Base-by-base conservation (phyloP, 108 stramenopile genomes). In the Nannochloropsis oceanica region DNA sequence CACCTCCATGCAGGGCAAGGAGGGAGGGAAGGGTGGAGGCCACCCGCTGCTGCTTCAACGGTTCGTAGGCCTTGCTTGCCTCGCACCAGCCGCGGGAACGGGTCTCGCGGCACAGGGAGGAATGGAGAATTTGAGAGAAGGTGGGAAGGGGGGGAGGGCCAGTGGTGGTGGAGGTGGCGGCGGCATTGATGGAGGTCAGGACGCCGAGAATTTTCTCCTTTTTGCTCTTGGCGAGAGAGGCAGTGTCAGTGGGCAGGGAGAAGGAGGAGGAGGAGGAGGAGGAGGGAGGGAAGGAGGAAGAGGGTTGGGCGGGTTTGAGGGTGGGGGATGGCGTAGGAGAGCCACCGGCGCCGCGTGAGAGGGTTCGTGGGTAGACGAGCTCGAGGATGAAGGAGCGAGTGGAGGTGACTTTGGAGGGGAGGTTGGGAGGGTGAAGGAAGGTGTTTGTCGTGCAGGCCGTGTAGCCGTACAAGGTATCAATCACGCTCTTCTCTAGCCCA, bases 101-200 rank as follows among this genome's bases (percentile, higher is more conserved):
- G 11, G 83, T 83, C 86, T 87, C 83, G 44, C 86, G 79, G 27
- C 86, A 80, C 0, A 87, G 83, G 86, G 82, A 83, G 44, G 79
- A 43, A 13, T 46, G 73, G 24, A 87, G 83, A 20, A 84, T 83
- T 26, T 87, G 80, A 44, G 79, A 50, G 80, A 87, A 87, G 79
- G 81, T 73, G 10, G 59, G 59, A n/a, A 73, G 59, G 59, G 59
- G 59, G 59, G 59, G 59, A 73, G 59, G 59, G 59, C 59, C 59
- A 7, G 22, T n/a, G n/a, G 59, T 73, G 22, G 59, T 73, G 22
- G 59, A 18, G 22, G 59, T 73, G 59, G n/a, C 59, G n/a, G 59
- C 59, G 18, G 59, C 59, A 3, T 73, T 73, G 22, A 18, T 73
- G 59, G 59, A 73, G 59, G 59, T 73, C 59, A 73, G 59, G 59